Conservation (phyloP, 2,329 filamentous ascomycete species). For the Penicillium aurantiogriseum region DNA sequence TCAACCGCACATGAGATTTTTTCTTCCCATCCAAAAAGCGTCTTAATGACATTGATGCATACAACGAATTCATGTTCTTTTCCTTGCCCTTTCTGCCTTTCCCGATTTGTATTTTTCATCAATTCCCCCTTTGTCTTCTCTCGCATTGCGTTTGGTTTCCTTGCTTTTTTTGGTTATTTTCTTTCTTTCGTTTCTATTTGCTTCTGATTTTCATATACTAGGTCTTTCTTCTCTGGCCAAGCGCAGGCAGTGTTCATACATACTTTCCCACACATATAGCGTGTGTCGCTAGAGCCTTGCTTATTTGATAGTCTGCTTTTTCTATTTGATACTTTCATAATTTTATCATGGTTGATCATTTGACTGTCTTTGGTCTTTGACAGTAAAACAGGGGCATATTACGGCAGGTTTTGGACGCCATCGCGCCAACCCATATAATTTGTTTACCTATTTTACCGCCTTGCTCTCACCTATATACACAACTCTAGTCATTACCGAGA, state of each 20-base stretch:
- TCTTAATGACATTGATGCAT: slow-evolving; percentile 9
- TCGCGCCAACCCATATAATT: too few relatives aligned
- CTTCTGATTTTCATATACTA: not conserved
- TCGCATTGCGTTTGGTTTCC: too few relatives aligned
- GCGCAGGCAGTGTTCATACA: not conserved
- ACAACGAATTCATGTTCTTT: slow-evolving; percentile 1
- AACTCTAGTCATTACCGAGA: too few relatives aligned
- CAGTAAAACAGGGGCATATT: not conserved
- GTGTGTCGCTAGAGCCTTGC: not conserved
- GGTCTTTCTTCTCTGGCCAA: not conserved
- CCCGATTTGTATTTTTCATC: not conserved
- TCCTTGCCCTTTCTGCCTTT: not conserved
- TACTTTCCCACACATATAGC: not conserved
- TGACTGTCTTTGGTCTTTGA: not conserved
- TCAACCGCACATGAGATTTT: not conserved
- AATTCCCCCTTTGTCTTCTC: not conserved
- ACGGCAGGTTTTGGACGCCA: too few relatives aligned
- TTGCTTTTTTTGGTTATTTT: not conserved
- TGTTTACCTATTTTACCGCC: too few relatives aligned
- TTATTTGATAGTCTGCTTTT: not conserved
- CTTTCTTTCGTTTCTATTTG: not conserved
- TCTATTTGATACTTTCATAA: not conserved
- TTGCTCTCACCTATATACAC: too few relatives aligned
- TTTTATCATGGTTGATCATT: too few relatives aligned
- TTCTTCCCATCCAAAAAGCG: not conserved